A percentile compares a stretch with the other conserved stretches of the same genome.
These are phyloP conservation scores for Marasmius sp. DNA, from an alignment of 1,284 basidiomycete genomes.

Conservation along the genomic window DNA sequence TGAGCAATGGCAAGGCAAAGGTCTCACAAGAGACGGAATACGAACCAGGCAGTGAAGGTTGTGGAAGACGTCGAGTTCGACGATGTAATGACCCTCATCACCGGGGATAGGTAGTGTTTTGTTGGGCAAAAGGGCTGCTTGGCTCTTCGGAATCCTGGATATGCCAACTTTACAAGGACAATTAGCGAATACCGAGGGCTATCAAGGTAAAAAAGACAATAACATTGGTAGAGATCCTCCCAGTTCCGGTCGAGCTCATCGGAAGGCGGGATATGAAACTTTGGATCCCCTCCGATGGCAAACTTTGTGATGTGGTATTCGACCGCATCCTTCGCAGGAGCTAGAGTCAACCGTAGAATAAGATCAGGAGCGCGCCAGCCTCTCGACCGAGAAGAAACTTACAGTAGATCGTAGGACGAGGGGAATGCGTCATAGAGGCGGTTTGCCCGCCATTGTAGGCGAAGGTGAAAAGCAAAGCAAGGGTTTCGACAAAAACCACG, in stretches of 20 bases:
- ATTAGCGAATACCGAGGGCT: not conserved
- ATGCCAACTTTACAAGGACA: not conserved
- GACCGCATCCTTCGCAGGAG: conserved; percentile 6
- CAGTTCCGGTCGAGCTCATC: not conserved
- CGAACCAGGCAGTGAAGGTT: conserved; percentile 12
- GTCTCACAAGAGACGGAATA: not conserved
- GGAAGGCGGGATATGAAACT: not conserved
- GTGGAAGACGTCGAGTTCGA: no score
- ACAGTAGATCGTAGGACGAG: not conserved
- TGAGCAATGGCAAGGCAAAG: not conserved
- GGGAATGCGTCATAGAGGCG: not conserved
- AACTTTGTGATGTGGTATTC: conserved; percentile 6
- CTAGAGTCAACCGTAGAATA: not conserved
- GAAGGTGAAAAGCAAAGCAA: not conserved
- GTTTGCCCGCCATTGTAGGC: not conserved
- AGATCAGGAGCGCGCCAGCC: not conserved
- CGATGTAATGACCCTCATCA: no score
- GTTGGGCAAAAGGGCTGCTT: not conserved
- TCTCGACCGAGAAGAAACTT: not conserved
- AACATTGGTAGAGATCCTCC: not conserved
- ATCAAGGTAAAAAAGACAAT: not conserved
- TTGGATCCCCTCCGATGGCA: conserved; percentile 7
- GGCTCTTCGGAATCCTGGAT: not conserved
- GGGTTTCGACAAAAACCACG: not conserved
- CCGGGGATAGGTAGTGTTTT: no score